Conservation (phyloP, 208 protist species). For the Leishmania guyanensis region DNA sequence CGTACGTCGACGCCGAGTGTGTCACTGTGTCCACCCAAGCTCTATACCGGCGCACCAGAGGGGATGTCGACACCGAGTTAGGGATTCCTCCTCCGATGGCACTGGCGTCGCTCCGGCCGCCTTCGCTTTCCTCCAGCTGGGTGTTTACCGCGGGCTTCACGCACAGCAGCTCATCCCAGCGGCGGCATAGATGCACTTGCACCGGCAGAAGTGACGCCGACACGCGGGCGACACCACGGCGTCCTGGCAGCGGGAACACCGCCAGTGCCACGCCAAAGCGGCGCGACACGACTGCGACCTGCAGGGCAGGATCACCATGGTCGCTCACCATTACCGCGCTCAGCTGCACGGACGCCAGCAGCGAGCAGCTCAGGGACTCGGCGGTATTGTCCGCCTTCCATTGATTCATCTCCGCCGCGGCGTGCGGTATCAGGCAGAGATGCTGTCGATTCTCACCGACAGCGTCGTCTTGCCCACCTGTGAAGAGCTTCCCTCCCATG, state of each 20-base stretch:
- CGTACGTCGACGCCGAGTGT: constrained; percentile 19
- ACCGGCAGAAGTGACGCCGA: constrained; percentile 25
- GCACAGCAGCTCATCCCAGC: constrained; percentile 27
- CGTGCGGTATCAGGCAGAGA: constrained; percentile 42
- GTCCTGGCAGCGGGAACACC: constrained; percentile 35
- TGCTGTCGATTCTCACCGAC: constrained; percentile 18
- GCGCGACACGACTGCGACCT: constrained; percentile 39
- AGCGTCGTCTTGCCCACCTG: neutral
- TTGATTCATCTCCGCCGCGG: constrained; percentile 37
- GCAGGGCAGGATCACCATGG: constrained; percentile 33
- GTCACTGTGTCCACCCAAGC: constrained; percentile 28
- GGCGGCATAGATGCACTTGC: constrained; percentile 25
- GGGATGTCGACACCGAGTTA: neutral
- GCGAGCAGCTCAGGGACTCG: constrained; percentile 26
- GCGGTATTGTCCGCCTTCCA: constrained; percentile 30
- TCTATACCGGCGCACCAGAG: constrained; percentile 20
- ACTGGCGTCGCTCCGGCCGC: constrained; percentile 14
- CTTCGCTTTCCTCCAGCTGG: constrained; percentile 19
- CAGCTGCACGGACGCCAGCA: constrained; percentile 33
- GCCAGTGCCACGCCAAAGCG: constrained; percentile 36
- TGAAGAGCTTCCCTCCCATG: constrained; percentile 7
- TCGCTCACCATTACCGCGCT: constrained; percentile 33
- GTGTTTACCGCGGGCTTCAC: constrained; percentile 14
- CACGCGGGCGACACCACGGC: constrained; percentile 22
- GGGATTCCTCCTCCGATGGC: neutral